Conservation (phyloP, 352 stramenopile genomes). For the Pythium rishiriense region DNA sequence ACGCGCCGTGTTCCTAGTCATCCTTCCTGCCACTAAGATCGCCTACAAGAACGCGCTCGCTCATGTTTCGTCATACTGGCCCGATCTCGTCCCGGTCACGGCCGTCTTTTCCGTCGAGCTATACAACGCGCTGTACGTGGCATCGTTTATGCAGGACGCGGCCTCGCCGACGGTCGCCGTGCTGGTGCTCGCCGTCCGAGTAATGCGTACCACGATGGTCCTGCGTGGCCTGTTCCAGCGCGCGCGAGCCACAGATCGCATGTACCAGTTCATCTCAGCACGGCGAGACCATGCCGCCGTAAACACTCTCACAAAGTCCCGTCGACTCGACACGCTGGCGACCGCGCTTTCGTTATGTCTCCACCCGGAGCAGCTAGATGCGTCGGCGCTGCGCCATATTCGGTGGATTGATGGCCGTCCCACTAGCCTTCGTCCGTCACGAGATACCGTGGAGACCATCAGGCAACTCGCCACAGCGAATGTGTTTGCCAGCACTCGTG, state of each 20-base stretch:
- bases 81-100: conserved; percentile 27
- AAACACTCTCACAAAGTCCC: not conserved
- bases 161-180: not conserved
- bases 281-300: too few species aligned
- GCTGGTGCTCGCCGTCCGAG: not conserved
- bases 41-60: conserved; percentile 29
- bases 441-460: too few species aligned
- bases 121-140: conserved; percentile 36
- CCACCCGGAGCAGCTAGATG: not conserved
- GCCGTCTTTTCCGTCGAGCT: conserved; percentile 33
- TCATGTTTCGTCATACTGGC: conserved; percentile 13
- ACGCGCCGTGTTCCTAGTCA: conserved; percentile 14
- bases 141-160: conserved; percentile 36
- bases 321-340: not conserved
- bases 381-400: not conserved
- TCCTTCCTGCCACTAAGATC: conserved; percentile 25
- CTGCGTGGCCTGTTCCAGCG: not conserved
- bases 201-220: not conserved
- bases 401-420: not conserved
- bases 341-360: conserved; percentile 1
- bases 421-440: too few species aligned
- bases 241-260: not conserved
- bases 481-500: too few species aligned
- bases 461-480: too few species aligned
- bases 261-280: not conserved